Conservation (phyloP, 169 alveolate genomes). For the Plasmodium coatneyi region DNA sequence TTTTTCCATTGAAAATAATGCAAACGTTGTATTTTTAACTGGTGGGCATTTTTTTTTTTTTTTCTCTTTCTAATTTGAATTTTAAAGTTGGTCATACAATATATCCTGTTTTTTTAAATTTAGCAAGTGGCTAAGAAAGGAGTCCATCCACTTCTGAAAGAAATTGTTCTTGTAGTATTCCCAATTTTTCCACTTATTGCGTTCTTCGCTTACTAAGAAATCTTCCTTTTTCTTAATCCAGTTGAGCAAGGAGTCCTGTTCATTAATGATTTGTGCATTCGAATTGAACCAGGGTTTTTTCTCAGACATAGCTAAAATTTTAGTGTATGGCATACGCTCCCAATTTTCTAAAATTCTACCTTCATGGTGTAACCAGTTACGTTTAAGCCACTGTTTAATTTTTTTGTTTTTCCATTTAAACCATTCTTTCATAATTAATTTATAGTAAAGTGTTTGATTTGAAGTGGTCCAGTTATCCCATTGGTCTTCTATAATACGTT, state of each 20-base stretch:
- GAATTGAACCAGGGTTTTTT: slow-evolving; percentile 15
- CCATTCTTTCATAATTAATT: slow-evolving; percentile 20
- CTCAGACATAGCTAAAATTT: slow-evolving; percentile 5
- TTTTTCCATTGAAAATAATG: background rate
- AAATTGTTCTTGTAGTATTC: background rate
- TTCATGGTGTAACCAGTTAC: background rate
- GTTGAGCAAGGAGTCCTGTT: background rate
- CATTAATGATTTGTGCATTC: background rate
- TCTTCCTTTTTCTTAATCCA: slow-evolving; percentile 11
- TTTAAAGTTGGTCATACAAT: background rate
- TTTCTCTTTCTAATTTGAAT: background rate
- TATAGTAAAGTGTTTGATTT: background rate
- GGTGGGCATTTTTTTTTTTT: background rate
- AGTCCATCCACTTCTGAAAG: background rate
- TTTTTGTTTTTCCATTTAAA: slow-evolving; percentile 10
- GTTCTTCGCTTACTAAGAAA: background rate
- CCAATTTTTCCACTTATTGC: background rate
- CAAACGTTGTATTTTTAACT: background rate
- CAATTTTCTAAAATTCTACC: background rate
- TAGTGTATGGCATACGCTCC: slow-evolving; percentile 10
- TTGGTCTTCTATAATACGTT: background rate
- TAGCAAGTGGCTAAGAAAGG: background rate
- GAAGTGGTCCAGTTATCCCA: slow-evolving; percentile 13
- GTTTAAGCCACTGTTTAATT: slow-evolving; percentile 25
- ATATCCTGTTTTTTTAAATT: background rate